Base-by-base conservation (phyloP, 2,329 filamentous ascomycete species). In the Diaporthe sp. region DNA sequence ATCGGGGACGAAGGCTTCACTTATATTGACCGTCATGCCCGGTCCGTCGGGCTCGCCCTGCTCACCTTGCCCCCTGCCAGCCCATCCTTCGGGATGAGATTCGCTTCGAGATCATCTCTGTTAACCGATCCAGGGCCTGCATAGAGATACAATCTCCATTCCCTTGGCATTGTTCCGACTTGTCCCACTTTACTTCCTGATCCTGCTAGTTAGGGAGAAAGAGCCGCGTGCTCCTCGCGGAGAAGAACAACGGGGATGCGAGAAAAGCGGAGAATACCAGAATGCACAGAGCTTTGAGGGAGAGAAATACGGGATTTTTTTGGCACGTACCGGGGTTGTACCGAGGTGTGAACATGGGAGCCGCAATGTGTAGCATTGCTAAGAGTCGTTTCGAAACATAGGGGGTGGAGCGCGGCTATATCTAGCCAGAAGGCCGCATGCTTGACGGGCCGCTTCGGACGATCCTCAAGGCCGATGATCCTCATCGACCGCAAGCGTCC, bases 151-250 rank as follows among this genome's bases (percentile, higher is more conserved):
- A 68, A 68, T 68, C 63, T 68, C 44, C 22, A 68, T 68, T 27
- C 32, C 39, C 63, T 68, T 68, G 63, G 63, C 47, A 53, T 37
- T 22, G 63, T 39, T 68, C 63, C 63, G 47, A 37, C 32, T 13
- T 39, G 63, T 53, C 63, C 63, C 63, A 68, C 63, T 39, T 53
- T 68, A 68, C 63, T 53, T 68, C 63, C 63, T 37, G 63, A 68
- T 53, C 47, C 47, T 68, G 63, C 63, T 53, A 53, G 30, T 25
- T 19, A 25, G 37, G 63, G 63, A 68, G 63, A 37, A 51, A 53
- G 32, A 68, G 63, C 63, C 63, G 63, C 63, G n/a, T 50, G 63
- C 63, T 39, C 32, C 44, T 39, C 63, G 30, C 30, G 63, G 63
- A 66, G 42, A 30, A 66, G 37, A 51, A 42, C 30, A 27, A 19